Evolutionary conservation across 345 rosid species (phyloP), one percentile per base, ranked within the genome.

Genomic region (Brassica rapa): DNA sequence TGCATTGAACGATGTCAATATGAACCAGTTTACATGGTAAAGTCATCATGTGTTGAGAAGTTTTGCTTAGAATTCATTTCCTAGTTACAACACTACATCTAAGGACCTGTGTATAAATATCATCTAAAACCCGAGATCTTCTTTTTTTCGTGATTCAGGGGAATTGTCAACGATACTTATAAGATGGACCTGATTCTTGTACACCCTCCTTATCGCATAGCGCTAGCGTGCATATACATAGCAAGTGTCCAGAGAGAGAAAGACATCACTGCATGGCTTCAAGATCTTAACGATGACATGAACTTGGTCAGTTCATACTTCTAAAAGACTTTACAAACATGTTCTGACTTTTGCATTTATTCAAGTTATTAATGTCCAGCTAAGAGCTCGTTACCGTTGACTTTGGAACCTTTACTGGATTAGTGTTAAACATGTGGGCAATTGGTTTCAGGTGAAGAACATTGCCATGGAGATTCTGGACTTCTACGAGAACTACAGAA

Each of bases 151-250:
- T 29, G 61, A 39, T 56, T 72, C 68, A 92, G 98, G 98, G 98
- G 98, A 70, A 86, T 92, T 57, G 87, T 89, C 39, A 94, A 94
- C 56, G 98, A 94, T 81, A 94, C 98, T 4, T 94, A 89, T 89
- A 94, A 84, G 92, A 90, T 88, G 94, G 98, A 94, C 78, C 94
- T 92, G 16, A 88, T 94, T 75, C 97, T 94, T 49, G 83, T 89
- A 65, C 91, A 94, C 75, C 95, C 97, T 7, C 97, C 98, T 0
- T 93, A 92, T 79, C 82, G 91, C 77, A 90, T 92, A 70, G 97
- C 97, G 7, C 70, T 94, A 69, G 97, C 97, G 71, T 90, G 93
- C 90, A 87, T 94, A 64, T 94, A 86, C 74, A 92, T 92, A 66
- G 93, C 94, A 46, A 89, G 93, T 33, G 92, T 88, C 59, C 75